These are phyloP conservation scores for Piper longum DNA, from an alignment of 164 flowering plant species.

Conservation along the genomic window DNA sequence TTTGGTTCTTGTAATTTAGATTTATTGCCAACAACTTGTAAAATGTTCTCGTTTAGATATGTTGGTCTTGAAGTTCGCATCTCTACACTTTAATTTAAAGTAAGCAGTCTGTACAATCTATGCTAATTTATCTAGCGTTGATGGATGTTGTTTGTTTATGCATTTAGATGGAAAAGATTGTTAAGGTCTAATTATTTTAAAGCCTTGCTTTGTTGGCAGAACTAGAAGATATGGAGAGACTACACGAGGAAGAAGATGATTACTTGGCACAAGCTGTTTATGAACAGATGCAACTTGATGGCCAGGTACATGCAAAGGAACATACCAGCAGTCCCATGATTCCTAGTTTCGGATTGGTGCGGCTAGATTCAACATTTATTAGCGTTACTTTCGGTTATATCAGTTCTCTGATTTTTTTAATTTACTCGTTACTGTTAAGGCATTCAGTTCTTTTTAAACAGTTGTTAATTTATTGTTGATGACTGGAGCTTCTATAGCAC, in stretches of 20 bases:
- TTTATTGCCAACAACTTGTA: no score
- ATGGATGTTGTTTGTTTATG: not conserved
- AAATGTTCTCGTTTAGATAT: no score
- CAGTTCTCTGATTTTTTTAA: no score
- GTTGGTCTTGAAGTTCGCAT: no score
- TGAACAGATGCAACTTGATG: slow-evolving; percentile 60
- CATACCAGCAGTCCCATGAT: not conserved
- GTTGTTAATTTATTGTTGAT: no score
- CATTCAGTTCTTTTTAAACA: not conserved
- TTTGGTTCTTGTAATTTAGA: no score
- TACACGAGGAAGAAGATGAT: slow-evolving; percentile 73
- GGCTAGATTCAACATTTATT: no score
- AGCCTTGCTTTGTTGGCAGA: slow-evolving; percentile 18
- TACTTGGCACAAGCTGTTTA: slow-evolving; percentile 54
- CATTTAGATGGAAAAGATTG: not conserved
- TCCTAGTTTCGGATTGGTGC: not conserved
- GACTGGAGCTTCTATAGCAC: no score
- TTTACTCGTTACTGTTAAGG: not conserved
- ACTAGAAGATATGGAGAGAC: slow-evolving; percentile 17
- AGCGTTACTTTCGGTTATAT: not conserved
- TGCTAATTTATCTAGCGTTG: not conserved
- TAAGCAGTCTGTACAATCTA: not conserved
- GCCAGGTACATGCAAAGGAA: slow-evolving; percentile 28
- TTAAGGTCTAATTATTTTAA: not conserved
- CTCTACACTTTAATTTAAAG: no score